These are phyloP conservation scores for Dendryphion nanum DNA, from an alignment of 2,329 filamentous ascomycete genomes.

Conservation along the genomic window DNA sequence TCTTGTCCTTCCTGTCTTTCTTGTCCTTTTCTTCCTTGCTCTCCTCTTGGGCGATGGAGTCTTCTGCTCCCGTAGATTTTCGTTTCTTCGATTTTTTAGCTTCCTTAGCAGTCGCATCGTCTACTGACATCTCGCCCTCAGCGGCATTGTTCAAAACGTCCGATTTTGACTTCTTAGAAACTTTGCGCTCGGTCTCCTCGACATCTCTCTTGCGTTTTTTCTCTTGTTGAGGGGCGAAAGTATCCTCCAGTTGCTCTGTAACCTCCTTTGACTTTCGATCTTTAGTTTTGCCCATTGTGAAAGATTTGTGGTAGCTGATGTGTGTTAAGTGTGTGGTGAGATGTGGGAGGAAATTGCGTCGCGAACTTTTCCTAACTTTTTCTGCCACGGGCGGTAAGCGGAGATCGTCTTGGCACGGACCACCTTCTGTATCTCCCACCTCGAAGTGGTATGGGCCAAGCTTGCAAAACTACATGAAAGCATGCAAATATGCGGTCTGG, in stretches of 20 bases:
- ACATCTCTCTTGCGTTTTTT: conserved; percentile 36
- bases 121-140: too few relatives aligned
- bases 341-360: conserved; percentile 2
- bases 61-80: background rate
- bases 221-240: conserved; percentile 19
- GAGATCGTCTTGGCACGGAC: background rate
- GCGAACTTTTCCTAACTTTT: conserved; percentile 9
- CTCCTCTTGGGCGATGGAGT: background rate
- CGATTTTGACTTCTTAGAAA: conserved; percentile 10
- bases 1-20: conserved; percentile 33
- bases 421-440: background rate
- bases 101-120: too few relatives aligned
- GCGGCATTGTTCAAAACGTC: too few relatives aligned
- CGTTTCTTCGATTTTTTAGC: conserved; percentile 3
- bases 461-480: background rate
- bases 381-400: conserved; percentile 14
- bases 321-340: background rate
- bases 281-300: background rate
- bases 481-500: conserved; percentile 27
- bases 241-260: background rate
- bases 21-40: conserved; percentile 12
- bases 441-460: background rate
- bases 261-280: conserved; percentile 1
- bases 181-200: too few relatives aligned
- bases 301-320: background rate